A percentile compares a stretch with the other conserved stretches of the same genome.
Evolutionary conservation across 2,329 filamentous ascomycete genomes (phyloP).

Genomic region (Pyrenochaeta sp.): DNA sequence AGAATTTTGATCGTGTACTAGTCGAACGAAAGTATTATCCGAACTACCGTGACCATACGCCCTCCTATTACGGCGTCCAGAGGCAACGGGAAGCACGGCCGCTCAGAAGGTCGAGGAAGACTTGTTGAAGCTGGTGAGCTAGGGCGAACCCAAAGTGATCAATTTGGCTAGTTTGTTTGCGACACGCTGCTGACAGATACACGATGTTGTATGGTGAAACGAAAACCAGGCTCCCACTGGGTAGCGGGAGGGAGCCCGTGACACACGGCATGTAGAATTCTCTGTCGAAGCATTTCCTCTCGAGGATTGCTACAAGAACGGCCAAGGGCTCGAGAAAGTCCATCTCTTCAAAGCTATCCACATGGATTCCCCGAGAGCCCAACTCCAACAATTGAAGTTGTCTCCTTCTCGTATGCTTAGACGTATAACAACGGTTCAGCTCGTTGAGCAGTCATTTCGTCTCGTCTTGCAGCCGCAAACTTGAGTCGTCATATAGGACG

Average conservation of each 20-base stretch:
- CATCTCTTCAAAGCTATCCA: not conserved
- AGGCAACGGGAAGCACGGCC: too few species aligned
- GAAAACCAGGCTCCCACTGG: slow-evolving; percentile 23
- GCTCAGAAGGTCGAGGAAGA: not conserved
- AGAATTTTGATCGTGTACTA: too few species aligned
- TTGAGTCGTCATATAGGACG: slow-evolving; percentile 7
- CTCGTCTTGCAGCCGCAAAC: not conserved
- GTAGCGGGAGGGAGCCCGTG: slow-evolving; percentile 1
- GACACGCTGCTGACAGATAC: not conserved
- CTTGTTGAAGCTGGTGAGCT: not conserved
- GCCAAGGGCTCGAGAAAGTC: not conserved
- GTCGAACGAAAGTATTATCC: slow-evolving; percentile 2
- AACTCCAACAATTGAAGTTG: not conserved
- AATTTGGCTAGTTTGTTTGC: not conserved
- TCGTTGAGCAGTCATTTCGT: not conserved
- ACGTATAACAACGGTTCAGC: not conserved
- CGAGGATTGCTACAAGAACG: not conserved
- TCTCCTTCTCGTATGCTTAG: not conserved
- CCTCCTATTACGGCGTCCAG: not conserved
- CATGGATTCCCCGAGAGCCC: not conserved
- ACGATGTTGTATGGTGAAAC: slow-evolving; percentile 44
- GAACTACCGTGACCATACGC: slow-evolving; percentile 31
- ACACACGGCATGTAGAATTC: not conserved
- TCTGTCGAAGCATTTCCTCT: too few species aligned
- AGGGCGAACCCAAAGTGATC: not conserved